A percentile compares a stretch with the other conserved stretches of the same genome.
Conservation (phyloP, 2,329 filamentous ascomycete genomes). For the Pleurostoma richardsiae region DNA sequence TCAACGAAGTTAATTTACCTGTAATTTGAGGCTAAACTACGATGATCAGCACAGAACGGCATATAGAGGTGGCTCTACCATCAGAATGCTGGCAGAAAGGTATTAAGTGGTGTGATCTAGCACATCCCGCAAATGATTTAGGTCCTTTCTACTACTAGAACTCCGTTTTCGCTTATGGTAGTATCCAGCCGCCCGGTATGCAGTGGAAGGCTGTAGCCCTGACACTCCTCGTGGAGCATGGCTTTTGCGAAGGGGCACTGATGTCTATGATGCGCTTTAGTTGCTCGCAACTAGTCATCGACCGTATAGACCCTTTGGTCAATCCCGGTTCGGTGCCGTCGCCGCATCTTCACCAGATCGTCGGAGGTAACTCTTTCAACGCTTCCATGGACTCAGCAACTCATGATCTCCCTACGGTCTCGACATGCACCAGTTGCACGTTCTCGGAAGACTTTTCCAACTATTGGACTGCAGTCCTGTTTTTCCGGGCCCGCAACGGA, state of each 20-base stretch:
- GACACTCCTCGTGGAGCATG: neutral
- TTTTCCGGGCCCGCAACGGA: slow-evolving; percentile 13
- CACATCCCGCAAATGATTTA: no score
- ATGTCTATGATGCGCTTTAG: slow-evolving; percentile 17
- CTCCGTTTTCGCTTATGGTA: no score
- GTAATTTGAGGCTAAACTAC: no score
- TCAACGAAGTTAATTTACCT: no score
- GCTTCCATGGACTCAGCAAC: slow-evolving; percentile 15
- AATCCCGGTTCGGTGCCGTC: neutral
- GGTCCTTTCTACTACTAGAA: no score
- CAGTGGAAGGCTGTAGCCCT: neutral
- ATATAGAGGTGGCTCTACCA: no score
- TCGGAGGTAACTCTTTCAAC: neutral
- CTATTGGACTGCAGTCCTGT: slow-evolving; percentile 20
- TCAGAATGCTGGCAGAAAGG: no score
- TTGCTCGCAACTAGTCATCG: slow-evolving; percentile 15
- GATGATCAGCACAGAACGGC: no score
- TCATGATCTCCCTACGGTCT: slow-evolving; percentile 4
- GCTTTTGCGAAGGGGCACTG: neutral
- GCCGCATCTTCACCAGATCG: neutral
- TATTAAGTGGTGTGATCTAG: no score
- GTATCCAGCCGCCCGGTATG: neutral
- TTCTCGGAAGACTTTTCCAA: slow-evolving; percentile 25
- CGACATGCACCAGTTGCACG: slow-evolving; percentile 13
- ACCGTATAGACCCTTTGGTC: neutral